phyloP scores from a whole-genome alignment of 192 early-diverging fungal species.

The Backusella tarrabulga region DNA sequence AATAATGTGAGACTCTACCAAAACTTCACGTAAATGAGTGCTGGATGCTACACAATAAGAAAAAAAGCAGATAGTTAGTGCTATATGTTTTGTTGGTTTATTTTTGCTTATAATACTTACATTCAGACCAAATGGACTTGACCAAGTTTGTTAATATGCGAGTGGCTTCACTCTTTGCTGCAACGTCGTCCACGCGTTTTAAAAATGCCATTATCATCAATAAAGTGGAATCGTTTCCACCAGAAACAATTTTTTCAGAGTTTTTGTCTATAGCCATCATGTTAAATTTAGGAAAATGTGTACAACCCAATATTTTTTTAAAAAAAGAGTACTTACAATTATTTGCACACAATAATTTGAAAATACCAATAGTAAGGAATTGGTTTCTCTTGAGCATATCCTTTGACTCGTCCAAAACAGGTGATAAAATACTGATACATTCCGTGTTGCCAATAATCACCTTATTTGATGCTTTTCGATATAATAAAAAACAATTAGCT shows the following conservation, averaged over 20 bases:
- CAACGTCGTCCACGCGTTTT: slow-evolving; percentile 47
- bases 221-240: slow-evolving; percentile 21
- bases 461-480: slow-evolving; percentile 41
- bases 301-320: background rate
- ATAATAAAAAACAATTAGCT: background rate
- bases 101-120: slow-evolving; percentile 10
- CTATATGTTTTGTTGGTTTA: background rate
- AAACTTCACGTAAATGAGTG: slow-evolving; percentile 34
- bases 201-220: slow-evolving; percentile 35
- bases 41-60: background rate
- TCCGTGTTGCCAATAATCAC: slow-evolving; percentile 46
- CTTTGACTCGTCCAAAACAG: slow-evolving; percentile 41
- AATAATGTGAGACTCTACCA: slow-evolving; percentile 36
- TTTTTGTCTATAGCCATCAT: slow-evolving; percentile 12
- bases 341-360: slow-evolving; percentile 48
- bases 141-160: slow-evolving; percentile 50
- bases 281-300: background rate
- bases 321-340: slow-evolving; percentile 33
- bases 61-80: background rate
- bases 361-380: slow-evolving; percentile 49
- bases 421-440: slow-evolving; percentile 42
- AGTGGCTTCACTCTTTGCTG: slow-evolving; percentile 53
- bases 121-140: slow-evolving; percentile 47
- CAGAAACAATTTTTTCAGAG: slow-evolving; percentile 21
- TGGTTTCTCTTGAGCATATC: slow-evolving; percentile 56